Conservation (phyloP, 768 basidiomycete species). For the Cystobasidium ongulense region DNA sequence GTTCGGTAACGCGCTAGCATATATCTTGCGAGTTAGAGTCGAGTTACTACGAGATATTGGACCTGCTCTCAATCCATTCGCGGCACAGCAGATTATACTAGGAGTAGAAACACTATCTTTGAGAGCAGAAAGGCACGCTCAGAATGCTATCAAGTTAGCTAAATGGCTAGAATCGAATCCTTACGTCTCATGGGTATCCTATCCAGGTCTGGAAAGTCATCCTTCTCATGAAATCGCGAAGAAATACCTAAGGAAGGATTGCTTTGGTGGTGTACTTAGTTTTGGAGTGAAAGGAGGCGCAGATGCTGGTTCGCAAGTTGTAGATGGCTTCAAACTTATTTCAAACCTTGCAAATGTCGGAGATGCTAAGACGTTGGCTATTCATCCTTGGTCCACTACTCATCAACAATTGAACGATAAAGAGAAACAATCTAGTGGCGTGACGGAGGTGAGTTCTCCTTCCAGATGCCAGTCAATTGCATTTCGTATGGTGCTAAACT, state of each 20-base stretch:
- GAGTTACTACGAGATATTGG: slow-evolving; percentile 43
- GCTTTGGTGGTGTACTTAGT: slow-evolving; percentile 64
- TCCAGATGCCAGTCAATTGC: neutral
- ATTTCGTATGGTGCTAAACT: slow-evolving; percentile 34
- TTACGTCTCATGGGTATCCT: slow-evolving; percentile 60
- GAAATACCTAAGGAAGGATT: slow-evolving; percentile 29
- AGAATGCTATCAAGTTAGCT: slow-evolving; percentile 64
- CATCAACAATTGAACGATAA: slow-evolving; percentile 60
- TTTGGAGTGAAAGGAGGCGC: slow-evolving; percentile 63
- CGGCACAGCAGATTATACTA: slow-evolving; percentile 65
- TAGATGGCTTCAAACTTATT: slow-evolving; percentile 63
- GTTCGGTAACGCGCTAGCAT: slow-evolving; percentile 57
- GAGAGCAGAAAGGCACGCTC: slow-evolving; percentile 49
- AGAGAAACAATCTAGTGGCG: slow-evolving; percentile 61
- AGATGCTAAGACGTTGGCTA: slow-evolving; percentile 65
- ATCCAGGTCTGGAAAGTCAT: slow-evolving; percentile 62
- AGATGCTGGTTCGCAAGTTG: slow-evolving; percentile 47
- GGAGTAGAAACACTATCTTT: slow-evolving; percentile 47
- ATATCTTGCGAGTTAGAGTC: slow-evolving; percentile 59
- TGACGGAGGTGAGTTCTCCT: slow-evolving; percentile 46
- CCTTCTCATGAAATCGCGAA: slow-evolving; percentile 56
- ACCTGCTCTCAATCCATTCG: slow-evolving; percentile 60
- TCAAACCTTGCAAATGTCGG: slow-evolving; percentile 50
- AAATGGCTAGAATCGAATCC: slow-evolving; percentile 59
- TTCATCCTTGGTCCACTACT: slow-evolving; percentile 67